Conservation (phyloP, 1,284 basidiomycete species). For the Sanguinoderma infundibulare region DNA sequence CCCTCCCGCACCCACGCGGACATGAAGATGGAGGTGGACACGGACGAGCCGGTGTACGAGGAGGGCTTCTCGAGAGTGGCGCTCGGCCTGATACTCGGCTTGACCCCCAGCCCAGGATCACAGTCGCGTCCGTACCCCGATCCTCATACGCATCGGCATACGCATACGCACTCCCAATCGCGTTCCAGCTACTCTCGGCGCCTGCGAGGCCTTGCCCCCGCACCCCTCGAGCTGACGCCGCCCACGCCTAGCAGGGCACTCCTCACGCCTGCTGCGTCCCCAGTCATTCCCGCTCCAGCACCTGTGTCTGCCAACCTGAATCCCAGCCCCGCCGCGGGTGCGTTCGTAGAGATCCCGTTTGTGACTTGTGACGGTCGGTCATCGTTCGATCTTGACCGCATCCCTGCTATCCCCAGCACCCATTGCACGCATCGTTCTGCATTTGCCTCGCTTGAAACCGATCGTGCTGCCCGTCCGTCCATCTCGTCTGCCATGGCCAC, state of each 20-base stretch:
- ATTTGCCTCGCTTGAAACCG: slow-evolving; percentile 12
- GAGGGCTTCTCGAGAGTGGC: slow-evolving; percentile 3
- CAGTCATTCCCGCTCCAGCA: neutral
- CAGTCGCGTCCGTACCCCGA: slow-evolving; percentile 9
- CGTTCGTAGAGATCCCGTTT: slow-evolving; percentile 12
- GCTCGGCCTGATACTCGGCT: slow-evolving; percentile 20
- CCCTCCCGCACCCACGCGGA: slow-evolving; percentile 2
- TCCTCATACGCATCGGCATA: slow-evolving; percentile 2
- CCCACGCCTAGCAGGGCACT: slow-evolving; percentile 14
- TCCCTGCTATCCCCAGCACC: slow-evolving; percentile 3
- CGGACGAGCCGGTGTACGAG: neutral
- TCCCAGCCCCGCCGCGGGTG: slow-evolving; percentile 3
- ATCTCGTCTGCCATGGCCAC: slow-evolving; percentile 7
- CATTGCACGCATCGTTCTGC: slow-evolving; percentile 1
- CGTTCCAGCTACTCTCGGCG: slow-evolving; percentile 24
- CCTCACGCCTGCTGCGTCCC: slow-evolving; percentile 5
- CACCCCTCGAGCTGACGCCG: slow-evolving; percentile 24
- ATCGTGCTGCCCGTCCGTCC: slow-evolving; percentile 7
- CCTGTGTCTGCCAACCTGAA: neutral
- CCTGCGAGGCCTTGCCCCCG: slow-evolving; percentile 25
- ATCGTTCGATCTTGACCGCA: slow-evolving; percentile 7
- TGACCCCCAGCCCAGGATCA: slow-evolving; percentile 12
- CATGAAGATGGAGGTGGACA: slow-evolving; percentile 8
- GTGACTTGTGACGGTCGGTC: neutral
- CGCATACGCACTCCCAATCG: slow-evolving; percentile 12